Evolutionary conservation across 106 monocot species (phyloP).

Genomic region (Dactylorhiza incarnata): DNA sequence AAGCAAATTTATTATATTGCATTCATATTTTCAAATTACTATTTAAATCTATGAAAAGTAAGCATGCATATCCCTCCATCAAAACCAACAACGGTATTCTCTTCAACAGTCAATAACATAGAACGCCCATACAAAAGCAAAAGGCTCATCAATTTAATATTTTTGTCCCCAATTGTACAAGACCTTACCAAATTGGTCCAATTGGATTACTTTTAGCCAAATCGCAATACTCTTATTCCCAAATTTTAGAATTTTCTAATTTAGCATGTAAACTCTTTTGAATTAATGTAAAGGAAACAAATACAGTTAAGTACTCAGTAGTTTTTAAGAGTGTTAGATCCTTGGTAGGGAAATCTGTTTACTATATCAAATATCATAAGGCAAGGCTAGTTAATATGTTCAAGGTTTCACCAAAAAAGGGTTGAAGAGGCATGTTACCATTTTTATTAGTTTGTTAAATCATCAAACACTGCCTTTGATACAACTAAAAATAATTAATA

Average conservation of each 20-base stretch:
- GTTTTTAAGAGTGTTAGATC: background rate
- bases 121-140: too few relatives aligned
- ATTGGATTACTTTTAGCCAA: too few relatives aligned
- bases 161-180: too few relatives aligned
- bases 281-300: background rate
- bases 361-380: background rate
- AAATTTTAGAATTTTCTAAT: background rate
- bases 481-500: background rate
- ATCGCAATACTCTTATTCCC: too few relatives aligned
- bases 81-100: too few relatives aligned
- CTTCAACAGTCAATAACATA: too few relatives aligned
- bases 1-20: too few relatives aligned
- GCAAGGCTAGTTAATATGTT: background rate
- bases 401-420: background rate
- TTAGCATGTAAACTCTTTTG: background rate
- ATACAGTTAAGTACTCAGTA: background rate
- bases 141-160: too few relatives aligned
- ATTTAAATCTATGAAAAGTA: too few relatives aligned
- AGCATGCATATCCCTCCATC: too few relatives aligned
- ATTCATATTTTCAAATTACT: too few relatives aligned
- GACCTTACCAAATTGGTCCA: too few relatives aligned
- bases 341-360: background rate
- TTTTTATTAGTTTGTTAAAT: background rate
- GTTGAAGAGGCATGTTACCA: background rate
- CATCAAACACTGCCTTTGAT: background rate